These are phyloP conservation scores for Fraxinus pennsylvanica DNA, from an alignment of 257 asterid genomes.

Conservation along the genomic window DNA sequence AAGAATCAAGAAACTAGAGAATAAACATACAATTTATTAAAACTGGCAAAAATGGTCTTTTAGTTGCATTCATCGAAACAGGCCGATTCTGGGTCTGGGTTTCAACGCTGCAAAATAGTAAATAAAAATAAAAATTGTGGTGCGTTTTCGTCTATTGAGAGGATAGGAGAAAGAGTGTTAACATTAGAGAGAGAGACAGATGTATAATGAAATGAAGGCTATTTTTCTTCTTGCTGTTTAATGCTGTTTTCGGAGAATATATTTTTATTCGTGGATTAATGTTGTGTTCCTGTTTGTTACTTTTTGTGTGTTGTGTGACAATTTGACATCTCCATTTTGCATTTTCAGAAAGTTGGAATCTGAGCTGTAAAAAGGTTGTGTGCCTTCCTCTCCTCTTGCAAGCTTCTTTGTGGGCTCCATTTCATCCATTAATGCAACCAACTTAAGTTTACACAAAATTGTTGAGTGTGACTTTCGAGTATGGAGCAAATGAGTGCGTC, in stretches of 20 bases:
- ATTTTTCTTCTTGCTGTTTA: conserved; percentile 29
- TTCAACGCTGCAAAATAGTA: conserved; percentile 33
- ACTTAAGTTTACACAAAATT: no score
- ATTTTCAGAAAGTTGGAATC: conserved; percentile 36
- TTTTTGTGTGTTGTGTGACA: conserved; percentile 34
- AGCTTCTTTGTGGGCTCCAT: neutral
- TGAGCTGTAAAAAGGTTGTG: conserved; percentile 40
- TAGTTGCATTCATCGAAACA: conserved; percentile 46
- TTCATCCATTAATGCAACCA: neutral
- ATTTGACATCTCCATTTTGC: conserved; percentile 1
- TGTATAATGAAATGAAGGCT: conserved; percentile 36
- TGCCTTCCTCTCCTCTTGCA: neutral
- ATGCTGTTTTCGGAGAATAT: conserved; percentile 27
- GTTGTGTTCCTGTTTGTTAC: conserved; percentile 25
- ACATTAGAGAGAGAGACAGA: conserved; percentile 27
- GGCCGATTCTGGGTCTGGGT: conserved; percentile 60
- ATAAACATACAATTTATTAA: conserved; percentile 34
- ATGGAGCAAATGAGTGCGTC: no score
- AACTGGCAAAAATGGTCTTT: conserved; percentile 25
- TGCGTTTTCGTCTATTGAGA: conserved; percentile 27
- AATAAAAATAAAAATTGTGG: conserved; percentile 28
- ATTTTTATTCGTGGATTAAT: conserved; percentile 22
- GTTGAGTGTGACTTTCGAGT: no score
- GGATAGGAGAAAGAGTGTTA: conserved; percentile 9
- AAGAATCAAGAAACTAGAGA: conserved; percentile 5